Evolutionary conservation across 352 stramenopile species (phyloP).

Genomic region (Pythium biforme): DNA sequence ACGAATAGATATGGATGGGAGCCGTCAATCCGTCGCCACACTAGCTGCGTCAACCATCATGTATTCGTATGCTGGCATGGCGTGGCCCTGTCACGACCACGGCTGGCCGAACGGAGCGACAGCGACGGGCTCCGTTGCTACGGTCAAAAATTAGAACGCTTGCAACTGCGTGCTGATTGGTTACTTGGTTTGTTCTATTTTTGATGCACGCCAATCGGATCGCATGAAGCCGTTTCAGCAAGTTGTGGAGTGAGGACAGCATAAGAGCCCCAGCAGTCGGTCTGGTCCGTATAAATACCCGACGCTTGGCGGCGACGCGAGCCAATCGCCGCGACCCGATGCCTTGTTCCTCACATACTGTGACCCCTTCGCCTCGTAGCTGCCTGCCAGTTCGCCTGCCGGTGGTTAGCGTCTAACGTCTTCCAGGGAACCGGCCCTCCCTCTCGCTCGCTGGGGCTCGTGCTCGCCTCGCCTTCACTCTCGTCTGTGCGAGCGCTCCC

Average conservation of each 20-base stretch:
- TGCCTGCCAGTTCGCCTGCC: neutral
- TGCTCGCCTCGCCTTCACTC: slow-evolving; percentile 5
- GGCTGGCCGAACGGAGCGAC: no score
- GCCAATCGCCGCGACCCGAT: slow-evolving; percentile 1
- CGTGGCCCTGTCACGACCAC: no score
- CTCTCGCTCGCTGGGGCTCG: neutral
- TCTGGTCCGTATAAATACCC: slow-evolving; percentile 12
- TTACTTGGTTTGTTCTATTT: neutral
- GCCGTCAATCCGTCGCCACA: neutral
- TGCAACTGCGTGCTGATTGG: neutral
- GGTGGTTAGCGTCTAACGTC: neutral
- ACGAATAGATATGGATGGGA: neutral
- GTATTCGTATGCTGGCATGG: no score
- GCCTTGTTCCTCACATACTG: neutral
- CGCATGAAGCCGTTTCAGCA: neutral
- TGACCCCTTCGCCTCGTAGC: no score
- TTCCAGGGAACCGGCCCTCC: neutral
- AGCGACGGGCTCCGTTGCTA: no score
- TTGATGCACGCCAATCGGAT: neutral
- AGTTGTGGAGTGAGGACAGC: no score
- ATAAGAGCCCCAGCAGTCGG: neutral
- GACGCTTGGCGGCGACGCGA: neutral
- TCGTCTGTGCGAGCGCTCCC: slow-evolving; percentile 7
- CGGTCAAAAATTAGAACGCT: neutral
- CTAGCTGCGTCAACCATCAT: no score